Evolutionary conservation across 1,139 yeast genomes (phyloP).

Genomic region (Yamadazyma friedrichii): DNA sequence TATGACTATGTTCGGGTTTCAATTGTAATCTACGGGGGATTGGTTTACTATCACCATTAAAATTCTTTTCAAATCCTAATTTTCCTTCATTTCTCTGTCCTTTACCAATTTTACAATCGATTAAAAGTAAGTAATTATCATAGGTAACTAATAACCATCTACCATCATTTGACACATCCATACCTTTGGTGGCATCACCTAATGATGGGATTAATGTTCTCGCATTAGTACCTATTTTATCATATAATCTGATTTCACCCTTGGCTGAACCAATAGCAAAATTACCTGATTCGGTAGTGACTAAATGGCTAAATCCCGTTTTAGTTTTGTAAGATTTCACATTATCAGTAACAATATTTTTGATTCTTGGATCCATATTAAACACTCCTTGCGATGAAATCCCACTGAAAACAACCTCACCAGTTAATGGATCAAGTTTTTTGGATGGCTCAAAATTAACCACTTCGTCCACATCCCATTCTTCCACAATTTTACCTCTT

Average conservation of each 20-base stretch:
- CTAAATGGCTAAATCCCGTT: conserved; percentile 57
- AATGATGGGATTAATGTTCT: conserved; percentile 77
- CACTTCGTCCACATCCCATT: conserved; percentile 59
- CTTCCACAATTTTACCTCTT: conserved; percentile 78
- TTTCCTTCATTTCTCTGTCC: conserved; percentile 59
- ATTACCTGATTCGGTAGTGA: conserved; percentile 72
- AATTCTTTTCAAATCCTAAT: conserved; percentile 64
- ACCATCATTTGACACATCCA: conserved; percentile 79
- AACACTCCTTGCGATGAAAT: conserved; percentile 64
- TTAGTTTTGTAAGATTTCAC: conserved; percentile 49
- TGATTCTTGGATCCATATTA: conserved; percentile 75
- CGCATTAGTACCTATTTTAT: conserved; percentile 69
- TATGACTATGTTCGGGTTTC: conserved; percentile 70
- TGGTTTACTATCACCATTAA: conserved; percentile 67
- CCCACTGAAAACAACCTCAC: conserved; percentile 74
- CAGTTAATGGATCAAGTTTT: conserved; percentile 72
- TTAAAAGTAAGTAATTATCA: conserved; percentile 61
- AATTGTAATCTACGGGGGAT: conserved; percentile 66
- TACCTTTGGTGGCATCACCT: conserved; percentile 67
- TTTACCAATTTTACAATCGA: conserved; percentile 61
- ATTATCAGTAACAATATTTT: conserved; percentile 47
- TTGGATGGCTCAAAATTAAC: conserved; percentile 63
- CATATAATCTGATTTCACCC: conserved; percentile 77
- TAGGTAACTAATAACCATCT: conserved; percentile 82
- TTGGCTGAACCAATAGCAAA: conserved; percentile 72